phyloP scores from a whole-genome alignment of 2,329 filamentous ascomycete genomes.

The Arachnomyces sp. region DNA sequence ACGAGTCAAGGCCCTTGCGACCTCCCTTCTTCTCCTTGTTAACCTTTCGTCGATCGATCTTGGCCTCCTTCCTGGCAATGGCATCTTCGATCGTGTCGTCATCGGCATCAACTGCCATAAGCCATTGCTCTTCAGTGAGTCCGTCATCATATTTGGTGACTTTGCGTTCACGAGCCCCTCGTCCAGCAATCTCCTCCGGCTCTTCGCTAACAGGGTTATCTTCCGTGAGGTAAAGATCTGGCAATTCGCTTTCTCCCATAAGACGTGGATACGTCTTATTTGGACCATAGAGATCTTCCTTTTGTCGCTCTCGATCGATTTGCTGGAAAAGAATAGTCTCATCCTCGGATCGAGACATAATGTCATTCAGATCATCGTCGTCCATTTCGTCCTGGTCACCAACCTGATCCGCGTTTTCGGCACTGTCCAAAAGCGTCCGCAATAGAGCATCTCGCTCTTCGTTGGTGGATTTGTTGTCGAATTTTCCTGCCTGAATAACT shows the following conservation, averaged over 20 bases:
- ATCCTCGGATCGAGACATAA: conserved; percentile 79
- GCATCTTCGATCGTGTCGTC: conserved; percentile 92
- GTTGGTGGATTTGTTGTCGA: conserved; percentile 98
- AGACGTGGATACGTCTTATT: conserved; percentile 65
- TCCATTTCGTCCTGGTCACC: conserved; percentile 97
- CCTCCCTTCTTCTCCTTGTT: conserved; percentile 62
- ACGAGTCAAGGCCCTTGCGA: conserved; percentile 52
- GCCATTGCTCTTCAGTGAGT: conserved; percentile 96
- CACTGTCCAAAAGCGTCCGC: conserved; percentile 81
- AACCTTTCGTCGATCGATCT: conserved; percentile 67
- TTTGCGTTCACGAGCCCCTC: conserved; percentile 89
- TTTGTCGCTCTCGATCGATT: conserved; percentile 68
- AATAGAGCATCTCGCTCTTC: conserved; percentile 97
- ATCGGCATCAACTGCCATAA: conserved; percentile 94
- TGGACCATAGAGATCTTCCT: conserved; percentile 64
- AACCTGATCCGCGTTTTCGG: conserved; percentile 59
- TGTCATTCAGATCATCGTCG: conserved; percentile 91
- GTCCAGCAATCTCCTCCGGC: conserved; percentile 68
- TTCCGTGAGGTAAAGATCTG: conserved; percentile 87
- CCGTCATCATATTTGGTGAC: conserved; percentile 95
- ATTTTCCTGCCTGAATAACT: conserved; percentile 97
- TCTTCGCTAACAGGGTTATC: conserved; percentile 75
- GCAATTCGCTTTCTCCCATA: conserved; percentile 78
- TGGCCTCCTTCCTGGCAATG: conserved; percentile 79
- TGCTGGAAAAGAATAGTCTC: conserved; percentile 73